Evolutionary conservation across 441 rosid species (phyloP), one percentile per base, ranked within the genome.

Genomic region (Iberis amara): DNA sequence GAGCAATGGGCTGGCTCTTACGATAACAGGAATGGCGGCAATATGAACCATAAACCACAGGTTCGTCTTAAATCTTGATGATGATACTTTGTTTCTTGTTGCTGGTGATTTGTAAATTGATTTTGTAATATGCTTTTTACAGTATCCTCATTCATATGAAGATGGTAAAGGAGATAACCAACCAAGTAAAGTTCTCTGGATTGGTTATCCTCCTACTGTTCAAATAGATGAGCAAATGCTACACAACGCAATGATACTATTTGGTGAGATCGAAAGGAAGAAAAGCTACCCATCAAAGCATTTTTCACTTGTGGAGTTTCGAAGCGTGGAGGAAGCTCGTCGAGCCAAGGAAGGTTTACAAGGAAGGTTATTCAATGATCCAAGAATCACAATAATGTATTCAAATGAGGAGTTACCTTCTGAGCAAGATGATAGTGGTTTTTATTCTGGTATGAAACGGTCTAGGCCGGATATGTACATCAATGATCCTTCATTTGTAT

Each of bases 231-330:
- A 94, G 46, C 90, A 83, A 62, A 84, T 81, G 96, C 81, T 94
- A 57, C 95, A 86, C 66, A 94, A 94, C 76, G 84, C 87, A 13
- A 81, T 89, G 97, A 94, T 94, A 65, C 80, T 89, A 53, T 94
- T 86, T 68, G 99, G 99, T 26, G 99, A 94, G 80, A 94, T 94
- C 68, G 97, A 86, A 79, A 81, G 82, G 62, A 85, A 75, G 21
- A 86, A 73, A 64, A 81, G 96, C 59, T 89, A 81, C 57, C 96
- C 95, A 26, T 70, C 86, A 33, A 86, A 85, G 66, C 67, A 92
- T 66, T 89, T 74, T 68, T 82, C 97, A 27, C 89, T 89, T 71
- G 95, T 89, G 68, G 91, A 86, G 72, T 94, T 94, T 69, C 77
- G 99, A 60, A 94, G 95, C 49, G 76, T 80, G 14, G 95, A 89